These are phyloP conservation scores for Monosporascus sp. DNA, from an alignment of 2,329 filamentous ascomycete species.

Conservation along the genomic window DNA sequence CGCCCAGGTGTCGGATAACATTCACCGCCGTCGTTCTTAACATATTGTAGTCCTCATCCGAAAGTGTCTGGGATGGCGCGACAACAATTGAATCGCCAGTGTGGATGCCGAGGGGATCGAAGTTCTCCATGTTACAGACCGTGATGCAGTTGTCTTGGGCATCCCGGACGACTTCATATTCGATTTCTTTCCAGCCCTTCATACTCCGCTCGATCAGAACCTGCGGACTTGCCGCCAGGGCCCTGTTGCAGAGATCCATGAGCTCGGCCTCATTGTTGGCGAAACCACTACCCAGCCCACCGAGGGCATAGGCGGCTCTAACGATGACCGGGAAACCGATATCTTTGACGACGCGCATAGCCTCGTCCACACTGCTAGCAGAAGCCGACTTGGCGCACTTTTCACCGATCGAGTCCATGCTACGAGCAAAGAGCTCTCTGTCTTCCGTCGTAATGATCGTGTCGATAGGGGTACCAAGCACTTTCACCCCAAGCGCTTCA, in stretches of 20 bases:
- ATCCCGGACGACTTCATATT: conserved; percentile 97
- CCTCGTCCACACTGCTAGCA: conserved; percentile 82
- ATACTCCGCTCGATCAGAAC: conserved; percentile 96
- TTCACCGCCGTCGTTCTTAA: conserved; percentile 94
- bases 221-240: conserved; percentile 90
- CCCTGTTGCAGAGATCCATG: conserved; percentile 84
- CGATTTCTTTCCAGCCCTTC: conserved; percentile 99
- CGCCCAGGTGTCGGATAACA: conserved; percentile 92
- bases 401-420: conserved; percentile 97
- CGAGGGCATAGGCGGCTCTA: conserved; percentile 90
- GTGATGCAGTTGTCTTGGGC: conserved; percentile 97
- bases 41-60: conserved; percentile 99
- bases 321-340: conserved; percentile 98
- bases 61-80: conserved; percentile 91
- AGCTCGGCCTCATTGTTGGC: conserved; percentile 82
- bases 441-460: conserved; percentile 99
- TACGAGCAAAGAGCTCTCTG: conserved; percentile 91
- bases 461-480: conserved; percentile 92
- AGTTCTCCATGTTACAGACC: conserved; percentile 99
- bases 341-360: conserved; percentile 77
- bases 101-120: conserved; percentile 95
- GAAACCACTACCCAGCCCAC: conserved; percentile 92
- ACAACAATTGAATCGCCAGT: conserved; percentile 98
- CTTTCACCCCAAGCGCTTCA: conserved; percentile 83
- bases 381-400: conserved; percentile 98